Conservation (phyloP, 768 basidiomycete genomes). For the Rubroboletus pulcherrimus region DNA sequence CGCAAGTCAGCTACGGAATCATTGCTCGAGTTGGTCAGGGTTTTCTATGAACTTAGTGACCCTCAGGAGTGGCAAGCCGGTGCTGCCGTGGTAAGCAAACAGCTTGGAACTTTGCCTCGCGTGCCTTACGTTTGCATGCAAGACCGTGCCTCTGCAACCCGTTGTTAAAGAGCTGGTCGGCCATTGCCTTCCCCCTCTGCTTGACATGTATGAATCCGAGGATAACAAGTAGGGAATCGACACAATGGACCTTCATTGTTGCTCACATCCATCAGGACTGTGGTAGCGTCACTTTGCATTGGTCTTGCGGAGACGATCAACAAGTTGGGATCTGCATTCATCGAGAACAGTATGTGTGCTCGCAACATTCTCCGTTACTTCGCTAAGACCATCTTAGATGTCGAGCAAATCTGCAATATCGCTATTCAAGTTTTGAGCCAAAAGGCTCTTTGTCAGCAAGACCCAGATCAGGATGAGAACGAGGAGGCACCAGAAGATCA, state of each 20-base stretch:
- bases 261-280: conserved; percentile 51
- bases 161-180: conserved; percentile 78
- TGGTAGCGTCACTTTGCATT: conserved; percentile 83
- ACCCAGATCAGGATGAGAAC: conserved; percentile 87
- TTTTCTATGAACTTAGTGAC: conserved; percentile 86
- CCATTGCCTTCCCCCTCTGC: conserved; percentile 66
- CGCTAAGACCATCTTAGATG: conserved; percentile 40
- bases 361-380: neutral
- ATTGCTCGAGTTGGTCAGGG: conserved; percentile 82
- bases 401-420: conserved; percentile 76
- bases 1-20: conserved; percentile 89
- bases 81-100: conserved; percentile 49
- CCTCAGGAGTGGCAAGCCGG: conserved; percentile 83
- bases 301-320: conserved; percentile 89
- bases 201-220: conserved; percentile 90
- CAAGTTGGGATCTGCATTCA: conserved; percentile 84
- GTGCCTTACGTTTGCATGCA: conserved; percentile 8
- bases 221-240: conserved; percentile 86
- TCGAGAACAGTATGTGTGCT: conserved; percentile 64
- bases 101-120: neutral
- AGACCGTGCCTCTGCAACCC: conserved; percentile 51
- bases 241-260: conserved; percentile 1
- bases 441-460: conserved; percentile 94
- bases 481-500: conserved; percentile 85
- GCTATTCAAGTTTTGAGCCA: conserved; percentile 85